A percentile compares a stretch with the other conserved stretches of the same genome.
Evolutionary conservation across 805 yeast genomes (phyloP).

Genomic region (Diddensiella transvaalensis): DNA sequence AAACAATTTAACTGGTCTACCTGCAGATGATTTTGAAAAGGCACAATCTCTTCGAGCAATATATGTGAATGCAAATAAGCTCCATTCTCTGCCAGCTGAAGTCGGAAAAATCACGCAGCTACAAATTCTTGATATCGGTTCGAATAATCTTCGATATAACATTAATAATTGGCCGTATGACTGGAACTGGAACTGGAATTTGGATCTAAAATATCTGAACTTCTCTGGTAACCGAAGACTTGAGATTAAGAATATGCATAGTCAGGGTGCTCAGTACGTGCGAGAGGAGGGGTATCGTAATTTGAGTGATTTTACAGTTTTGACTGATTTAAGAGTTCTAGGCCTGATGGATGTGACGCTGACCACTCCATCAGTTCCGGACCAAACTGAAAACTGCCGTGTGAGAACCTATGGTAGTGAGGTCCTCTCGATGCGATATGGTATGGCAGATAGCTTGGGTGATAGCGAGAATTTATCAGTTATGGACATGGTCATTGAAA

Average conservation of each 20-base stretch:
- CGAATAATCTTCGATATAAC: constrained; percentile 85
- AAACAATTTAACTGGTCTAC: constrained; percentile 69
- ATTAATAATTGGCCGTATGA: constrained; percentile 93
- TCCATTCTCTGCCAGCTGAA: constrained; percentile 86
- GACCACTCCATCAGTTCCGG: constrained; percentile 85
- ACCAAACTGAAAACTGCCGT: constrained; percentile 76
- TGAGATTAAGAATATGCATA: constrained; percentile 70
- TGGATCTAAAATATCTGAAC: constrained; percentile 70
- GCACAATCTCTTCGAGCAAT: constrained; percentile 57
- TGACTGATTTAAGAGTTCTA: constrained; percentile 65
- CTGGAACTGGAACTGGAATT: constrained; percentile 95
- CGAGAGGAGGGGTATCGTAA: constrained; percentile 26
- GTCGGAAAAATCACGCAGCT: constrained; percentile 62
- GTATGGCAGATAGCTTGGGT: constrained; percentile 88
- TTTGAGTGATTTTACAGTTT: constrained; percentile 62
- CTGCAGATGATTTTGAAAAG: constrained; percentile 77
- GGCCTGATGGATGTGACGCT: constrained; percentile 95
- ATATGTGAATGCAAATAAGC: constrained; percentile 76
- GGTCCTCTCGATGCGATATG: constrained; percentile 72
- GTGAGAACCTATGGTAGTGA: constrained; percentile 87
- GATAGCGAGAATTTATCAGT: constrained; percentile 55
- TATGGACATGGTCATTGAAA: constrained; percentile 82
- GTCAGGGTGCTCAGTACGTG: constrained; percentile 26
- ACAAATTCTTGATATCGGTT: constrained; percentile 81
- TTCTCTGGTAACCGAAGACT: constrained; percentile 90